Evolutionary conservation across 1,284 basidiomycete genomes (phyloP).

Genomic region (Phellinidium pouzarii): DNA sequence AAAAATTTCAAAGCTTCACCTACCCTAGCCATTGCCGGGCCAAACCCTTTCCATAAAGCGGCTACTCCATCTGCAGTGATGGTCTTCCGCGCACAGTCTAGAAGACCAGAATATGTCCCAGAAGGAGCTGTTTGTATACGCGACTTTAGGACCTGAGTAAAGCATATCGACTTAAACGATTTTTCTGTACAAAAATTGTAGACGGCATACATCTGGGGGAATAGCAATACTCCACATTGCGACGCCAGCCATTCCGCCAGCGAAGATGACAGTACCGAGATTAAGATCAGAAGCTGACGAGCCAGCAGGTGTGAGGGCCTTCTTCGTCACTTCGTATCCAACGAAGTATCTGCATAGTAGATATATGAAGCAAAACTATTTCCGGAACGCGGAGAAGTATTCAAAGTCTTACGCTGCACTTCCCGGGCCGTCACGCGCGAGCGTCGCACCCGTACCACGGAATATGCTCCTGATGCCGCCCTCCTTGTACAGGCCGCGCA

Average conservation of each 20-base stretch:
- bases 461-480: slow-evolving; percentile 92
- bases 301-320: slow-evolving; percentile 71
- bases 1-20: slow-evolving; percentile 25
- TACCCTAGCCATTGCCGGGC: slow-evolving; percentile 92
- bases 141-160: slow-evolving; percentile 84
- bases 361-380: neutral
- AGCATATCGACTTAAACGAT: neutral
- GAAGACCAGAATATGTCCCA: slow-evolving; percentile 90
- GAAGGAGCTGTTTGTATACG: slow-evolving; percentile 94
- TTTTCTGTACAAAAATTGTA: slow-evolving; percentile 3
- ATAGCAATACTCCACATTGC: slow-evolving; percentile 98
- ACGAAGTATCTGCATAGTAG: slow-evolving; percentile 85
- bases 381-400: neutral
- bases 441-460: slow-evolving; percentile 87
- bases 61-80: slow-evolving; percentile 86
- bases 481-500: slow-evolving; percentile 89
- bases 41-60: slow-evolving; percentile 96
- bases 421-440: slow-evolving; percentile 93
- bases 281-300: slow-evolving; percentile 77
- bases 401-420: slow-evolving; percentile 79
- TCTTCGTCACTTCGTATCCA: slow-evolving; percentile 94
- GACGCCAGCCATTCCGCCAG: slow-evolving; percentile 92
- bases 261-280: slow-evolving; percentile 82
- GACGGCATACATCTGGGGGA: slow-evolving; percentile 77
- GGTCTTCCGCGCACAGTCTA: slow-evolving; percentile 91